Percentiles rank a stretch among this genome's conserved stretches.
phyloP scores from a whole-genome alignment of 345 rosid genomes.

The Arabis alpina region DNA sequence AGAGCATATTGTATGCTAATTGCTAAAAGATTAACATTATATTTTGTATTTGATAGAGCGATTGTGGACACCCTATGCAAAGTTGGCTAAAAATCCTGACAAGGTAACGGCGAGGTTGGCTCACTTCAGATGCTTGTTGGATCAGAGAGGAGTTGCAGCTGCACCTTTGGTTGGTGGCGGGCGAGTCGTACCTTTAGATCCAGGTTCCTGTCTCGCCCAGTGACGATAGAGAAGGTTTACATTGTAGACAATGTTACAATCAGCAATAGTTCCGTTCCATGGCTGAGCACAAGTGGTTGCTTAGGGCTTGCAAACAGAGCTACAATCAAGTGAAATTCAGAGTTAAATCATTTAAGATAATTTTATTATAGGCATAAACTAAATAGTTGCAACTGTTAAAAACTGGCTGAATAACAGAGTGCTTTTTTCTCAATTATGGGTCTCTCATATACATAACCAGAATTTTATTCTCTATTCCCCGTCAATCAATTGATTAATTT shows the following conservation, averaged over 20 bases:
- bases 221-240: conserved; percentile 21
- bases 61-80: conserved; percentile 64
- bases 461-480: too few relatives aligned
- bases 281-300: conserved; percentile 9
- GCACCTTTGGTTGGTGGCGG: conserved; percentile 60
- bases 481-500: not conserved
- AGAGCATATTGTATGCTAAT: not conserved
- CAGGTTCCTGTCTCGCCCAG: conserved; percentile 68
- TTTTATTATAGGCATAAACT: not conserved
- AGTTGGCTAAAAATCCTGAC: conserved; percentile 52
- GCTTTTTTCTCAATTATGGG: too few relatives aligned
- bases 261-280: not conserved
- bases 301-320: not conserved
- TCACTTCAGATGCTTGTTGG: conserved; percentile 70
- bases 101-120: conserved; percentile 56
- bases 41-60: conserved; percentile 50
- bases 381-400: too few relatives aligned
- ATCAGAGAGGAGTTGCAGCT: conserved; percentile 75
- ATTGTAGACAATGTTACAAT: conserved; percentile 8
- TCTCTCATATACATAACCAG: too few relatives aligned
- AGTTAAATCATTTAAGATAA: not conserved
- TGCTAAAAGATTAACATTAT: not conserved
- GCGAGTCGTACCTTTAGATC: conserved; percentile 53
- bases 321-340: not conserved
- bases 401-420: too few relatives aligned